Evolutionary conservation across 495 filamentous ascomycete genomes (phyloP).

Genomic region (Aspergillus campestris): DNA sequence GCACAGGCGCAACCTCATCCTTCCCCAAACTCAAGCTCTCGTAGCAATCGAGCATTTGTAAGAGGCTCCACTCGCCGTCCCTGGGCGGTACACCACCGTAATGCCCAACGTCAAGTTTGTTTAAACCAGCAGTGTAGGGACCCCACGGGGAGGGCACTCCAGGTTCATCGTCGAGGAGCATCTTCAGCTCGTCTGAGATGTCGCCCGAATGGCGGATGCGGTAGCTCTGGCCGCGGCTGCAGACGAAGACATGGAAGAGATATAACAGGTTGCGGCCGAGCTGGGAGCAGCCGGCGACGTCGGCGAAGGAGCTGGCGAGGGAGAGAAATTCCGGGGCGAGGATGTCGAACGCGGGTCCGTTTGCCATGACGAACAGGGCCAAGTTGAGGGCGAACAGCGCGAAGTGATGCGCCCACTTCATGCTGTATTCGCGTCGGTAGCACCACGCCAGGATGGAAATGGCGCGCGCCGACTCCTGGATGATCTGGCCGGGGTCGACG

Average conservation of each 20-base stretch:
- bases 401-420: constrained; percentile 35
- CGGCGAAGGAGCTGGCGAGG: constrained; percentile 28
- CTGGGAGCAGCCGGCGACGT: constrained; percentile 30
- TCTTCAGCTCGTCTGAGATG: constrained; percentile 28
- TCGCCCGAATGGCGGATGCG: constrained; percentile 16
- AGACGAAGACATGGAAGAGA: constrained; percentile 32
- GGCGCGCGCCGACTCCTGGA: constrained; percentile 21
- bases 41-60: constrained; percentile 37
- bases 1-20: constrained; percentile 22
- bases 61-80: constrained; percentile 16
- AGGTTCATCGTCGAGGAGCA: constrained; percentile 29
- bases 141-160: constrained; percentile 17
- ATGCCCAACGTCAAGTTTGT: constrained; percentile 28
- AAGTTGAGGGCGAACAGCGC: constrained; percentile 39
- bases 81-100: constrained; percentile 21
- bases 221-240: constrained; percentile 24
- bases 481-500: constrained; percentile 16
- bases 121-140: constrained; percentile 29
- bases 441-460: constrained; percentile 28
- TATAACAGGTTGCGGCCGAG: constrained; percentile 34
- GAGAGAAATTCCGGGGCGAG: constrained; percentile 31
- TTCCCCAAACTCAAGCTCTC: constrained; percentile 36
- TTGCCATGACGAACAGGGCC: constrained; percentile 33
- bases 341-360: constrained; percentile 27
- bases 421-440: constrained; percentile 29